Evolutionary conservation across 2,329 filamentous ascomycete genomes (phyloP).

Genomic region (Scedosporium aurantiacum): DNA sequence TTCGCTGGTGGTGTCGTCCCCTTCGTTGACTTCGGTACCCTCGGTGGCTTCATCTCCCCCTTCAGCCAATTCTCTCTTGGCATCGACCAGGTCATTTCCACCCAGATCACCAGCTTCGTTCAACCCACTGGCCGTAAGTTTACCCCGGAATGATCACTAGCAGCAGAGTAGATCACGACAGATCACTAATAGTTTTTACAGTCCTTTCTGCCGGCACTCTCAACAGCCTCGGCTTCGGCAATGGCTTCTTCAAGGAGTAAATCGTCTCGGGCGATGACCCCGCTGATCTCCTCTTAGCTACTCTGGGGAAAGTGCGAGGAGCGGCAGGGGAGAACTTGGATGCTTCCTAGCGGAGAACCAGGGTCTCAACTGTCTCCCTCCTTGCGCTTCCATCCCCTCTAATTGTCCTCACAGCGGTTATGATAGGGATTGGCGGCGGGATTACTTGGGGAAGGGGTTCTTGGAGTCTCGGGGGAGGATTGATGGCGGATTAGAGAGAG

Average conservation of each 20-base stretch:
- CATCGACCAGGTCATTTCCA: constrained; percentile 15
- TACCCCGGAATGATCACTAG: neutral
- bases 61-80: constrained; percentile 16
- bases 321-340: neutral
- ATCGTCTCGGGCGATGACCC: neutral
- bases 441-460: neutral
- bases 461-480: neutral
- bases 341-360: neutral
- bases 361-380: neutral
- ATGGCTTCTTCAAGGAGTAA: constrained; percentile 1
- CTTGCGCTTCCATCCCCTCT: neutral
- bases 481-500: neutral
- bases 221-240: neutral
- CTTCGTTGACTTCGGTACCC: constrained; percentile 6
- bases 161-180: neutral
- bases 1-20: constrained; percentile 6
- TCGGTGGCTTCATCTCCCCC: constrained; percentile 12
- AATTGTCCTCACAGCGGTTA: neutral
- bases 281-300: neutral
- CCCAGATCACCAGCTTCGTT: constrained; percentile 19
- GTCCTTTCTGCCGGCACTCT: neutral
- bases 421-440: neutral
- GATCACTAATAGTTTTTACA: neutral
- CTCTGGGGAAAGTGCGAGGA: neutral
- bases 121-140: constrained; percentile 6